Conservation (phyloP, 495 filamentous ascomycete genomes). For the Neurospora cerealis region DNA sequence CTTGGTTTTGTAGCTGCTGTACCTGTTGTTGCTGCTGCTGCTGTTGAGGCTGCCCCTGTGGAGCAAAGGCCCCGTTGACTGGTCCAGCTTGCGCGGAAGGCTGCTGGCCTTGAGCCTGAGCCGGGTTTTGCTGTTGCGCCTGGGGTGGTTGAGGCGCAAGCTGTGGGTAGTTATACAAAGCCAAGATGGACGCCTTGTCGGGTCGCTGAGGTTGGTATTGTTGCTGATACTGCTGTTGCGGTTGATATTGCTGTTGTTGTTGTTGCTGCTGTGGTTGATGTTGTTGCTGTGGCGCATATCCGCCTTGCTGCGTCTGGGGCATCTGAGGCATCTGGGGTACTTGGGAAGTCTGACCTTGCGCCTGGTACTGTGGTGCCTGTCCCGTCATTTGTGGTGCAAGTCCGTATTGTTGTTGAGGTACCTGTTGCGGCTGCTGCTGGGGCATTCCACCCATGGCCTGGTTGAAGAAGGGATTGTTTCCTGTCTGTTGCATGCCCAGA, state of each 20-base stretch:
- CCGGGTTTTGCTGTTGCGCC: constrained; percentile 5
- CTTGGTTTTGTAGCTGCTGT: constrained; percentile 12
- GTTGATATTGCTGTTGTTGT: constrained; percentile 22
- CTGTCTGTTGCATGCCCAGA: constrained; percentile 24
- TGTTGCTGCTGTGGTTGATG: constrained; percentile 9
- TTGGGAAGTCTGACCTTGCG: constrained; percentile 17
- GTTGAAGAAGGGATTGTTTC: constrained; percentile 47
- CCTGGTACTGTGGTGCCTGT: constrained; percentile 16
- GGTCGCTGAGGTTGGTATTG: constrained; percentile 26
- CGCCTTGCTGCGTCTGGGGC: not conserved
- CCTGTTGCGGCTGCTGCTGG: constrained; percentile 24
- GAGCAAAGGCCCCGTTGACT: constrained; percentile 9
- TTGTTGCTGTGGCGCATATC: not conserved
- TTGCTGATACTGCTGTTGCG: constrained; percentile 21
- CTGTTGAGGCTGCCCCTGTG: constrained; percentile 14
- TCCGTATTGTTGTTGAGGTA: constrained; percentile 22
- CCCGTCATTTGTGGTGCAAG: constrained; percentile 11
- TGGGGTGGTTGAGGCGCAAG: constrained; percentile 39
- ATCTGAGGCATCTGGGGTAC: not conserved
- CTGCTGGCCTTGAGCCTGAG: constrained; percentile 4
- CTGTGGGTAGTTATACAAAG: constrained; percentile 76
- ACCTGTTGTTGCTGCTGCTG: constrained; percentile 10
- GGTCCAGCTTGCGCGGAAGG: constrained; percentile 11
- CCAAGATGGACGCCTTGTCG: constrained; percentile 79
- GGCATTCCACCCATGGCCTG: constrained; percentile 21